phyloP scores from a whole-genome alignment of 176 grass and related monocot species.

The Avena sativa region DNA sequence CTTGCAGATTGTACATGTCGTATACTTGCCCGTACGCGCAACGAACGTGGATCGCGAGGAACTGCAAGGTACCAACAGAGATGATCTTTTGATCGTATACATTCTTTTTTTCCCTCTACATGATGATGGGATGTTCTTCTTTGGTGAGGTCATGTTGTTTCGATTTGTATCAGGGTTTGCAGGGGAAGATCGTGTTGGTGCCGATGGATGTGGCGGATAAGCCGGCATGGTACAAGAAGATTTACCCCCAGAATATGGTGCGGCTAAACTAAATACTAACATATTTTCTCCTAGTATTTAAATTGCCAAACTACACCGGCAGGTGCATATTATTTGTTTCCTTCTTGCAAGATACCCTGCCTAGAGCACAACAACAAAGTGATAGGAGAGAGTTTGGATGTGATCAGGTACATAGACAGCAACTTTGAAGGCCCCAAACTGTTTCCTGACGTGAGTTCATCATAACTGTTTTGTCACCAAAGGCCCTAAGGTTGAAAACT shows the following conservation, averaged over 20 bases:
- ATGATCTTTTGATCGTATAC: not conserved
- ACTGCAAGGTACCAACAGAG: constrained; percentile 53
- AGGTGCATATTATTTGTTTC: not conserved
- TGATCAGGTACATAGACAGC: constrained; percentile 70
- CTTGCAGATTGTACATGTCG: constrained; percentile 44
- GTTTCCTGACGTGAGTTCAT: constrained; percentile 51
- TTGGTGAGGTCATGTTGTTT: not conserved
- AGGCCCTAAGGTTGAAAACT: not conserved
- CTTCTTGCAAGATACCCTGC: constrained; percentile 57
- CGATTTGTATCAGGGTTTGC: constrained; percentile 52
- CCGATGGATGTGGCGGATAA: constrained; percentile 40
- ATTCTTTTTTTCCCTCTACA: no score
- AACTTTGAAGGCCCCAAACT: constrained; percentile 66
- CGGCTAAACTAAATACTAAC: not conserved
- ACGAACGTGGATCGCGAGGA: constrained; percentile 59
- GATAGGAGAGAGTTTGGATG: constrained; percentile 69
- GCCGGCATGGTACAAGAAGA: constrained; percentile 50
- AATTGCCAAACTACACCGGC: not conserved
- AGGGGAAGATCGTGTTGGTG: constrained; percentile 59
- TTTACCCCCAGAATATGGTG: constrained; percentile 68
- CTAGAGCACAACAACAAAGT: constrained; percentile 75
- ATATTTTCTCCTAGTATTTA: not conserved
- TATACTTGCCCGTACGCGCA: constrained; percentile 59
- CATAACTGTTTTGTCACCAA: not conserved
- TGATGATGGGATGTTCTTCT: not conserved